phyloP scores from a whole-genome alignment of 371 early-diverging fungal genomes.

The Coemansia sp. region DNA sequence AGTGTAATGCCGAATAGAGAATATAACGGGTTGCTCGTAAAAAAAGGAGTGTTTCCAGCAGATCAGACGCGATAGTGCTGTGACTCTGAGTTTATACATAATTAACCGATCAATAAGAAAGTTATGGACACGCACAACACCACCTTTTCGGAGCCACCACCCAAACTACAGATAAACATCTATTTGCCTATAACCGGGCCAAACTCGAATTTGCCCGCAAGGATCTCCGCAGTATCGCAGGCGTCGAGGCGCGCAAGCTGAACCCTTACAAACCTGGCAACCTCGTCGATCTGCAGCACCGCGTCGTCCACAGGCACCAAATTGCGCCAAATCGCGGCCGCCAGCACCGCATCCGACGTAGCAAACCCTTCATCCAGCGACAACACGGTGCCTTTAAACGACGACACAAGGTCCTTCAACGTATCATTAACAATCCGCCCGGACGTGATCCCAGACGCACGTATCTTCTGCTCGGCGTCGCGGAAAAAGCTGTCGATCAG shows the following conservation, averaged over 20 bases:
- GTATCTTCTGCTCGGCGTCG: slow-evolving; percentile 81
- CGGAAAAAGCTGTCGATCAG: slow-evolving; percentile 86
- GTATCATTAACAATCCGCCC: slow-evolving; percentile 71
- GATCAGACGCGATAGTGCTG: too few species aligned
- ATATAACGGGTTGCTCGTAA: neutral
- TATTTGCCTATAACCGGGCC: slow-evolving; percentile 17
- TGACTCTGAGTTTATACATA: too few species aligned
- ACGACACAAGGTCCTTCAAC: slow-evolving; percentile 76
- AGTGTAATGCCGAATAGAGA: neutral
- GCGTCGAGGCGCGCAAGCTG: slow-evolving; percentile 41
- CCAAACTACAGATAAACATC: too few species aligned
- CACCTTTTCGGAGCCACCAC: too few species aligned
- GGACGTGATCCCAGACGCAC: slow-evolving; percentile 66
- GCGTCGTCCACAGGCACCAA: slow-evolving; percentile 53
- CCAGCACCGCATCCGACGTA: slow-evolving; percentile 86
- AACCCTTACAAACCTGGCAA: slow-evolving; percentile 33
- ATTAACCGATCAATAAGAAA: too few species aligned
- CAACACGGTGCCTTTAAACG: slow-evolving; percentile 86
- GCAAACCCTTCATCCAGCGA: slow-evolving; percentile 94
- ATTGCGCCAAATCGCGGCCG: slow-evolving; percentile 91
- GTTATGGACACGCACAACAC: slow-evolving; percentile 1
- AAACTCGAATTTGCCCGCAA: slow-evolving; percentile 40
- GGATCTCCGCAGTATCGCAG: slow-evolving; percentile 15
- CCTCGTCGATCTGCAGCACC: slow-evolving; percentile 26
- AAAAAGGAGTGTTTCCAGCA: neutral